Conservation (phyloP, 768 basidiomycete genomes). For the Mycena capillaripes region DNA sequence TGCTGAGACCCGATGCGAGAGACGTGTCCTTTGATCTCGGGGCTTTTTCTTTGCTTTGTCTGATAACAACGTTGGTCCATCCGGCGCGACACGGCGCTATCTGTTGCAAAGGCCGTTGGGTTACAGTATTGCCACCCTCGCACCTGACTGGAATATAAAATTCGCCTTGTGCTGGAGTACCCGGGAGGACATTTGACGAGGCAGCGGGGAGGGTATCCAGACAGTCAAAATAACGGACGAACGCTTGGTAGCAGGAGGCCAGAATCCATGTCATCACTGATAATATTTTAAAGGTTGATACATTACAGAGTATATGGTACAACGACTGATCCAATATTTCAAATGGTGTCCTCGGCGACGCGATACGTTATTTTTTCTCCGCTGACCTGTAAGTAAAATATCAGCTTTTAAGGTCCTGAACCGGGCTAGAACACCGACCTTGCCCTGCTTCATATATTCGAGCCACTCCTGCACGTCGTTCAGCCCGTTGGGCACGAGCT, state of each 20-base stretch:
- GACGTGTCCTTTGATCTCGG: conserved; percentile 67
- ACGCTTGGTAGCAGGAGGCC: too few species aligned
- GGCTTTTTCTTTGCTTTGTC: background rate
- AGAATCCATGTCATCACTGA: too few species aligned
- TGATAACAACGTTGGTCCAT: too few species aligned
- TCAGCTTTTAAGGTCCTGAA: background rate
- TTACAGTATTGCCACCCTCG: too few species aligned
- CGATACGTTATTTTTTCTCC: conserved; percentile 39
- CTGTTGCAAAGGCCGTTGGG: too few species aligned
- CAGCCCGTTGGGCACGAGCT: conserved; percentile 35
- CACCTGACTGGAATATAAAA: too few species aligned
- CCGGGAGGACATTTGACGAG: too few species aligned
- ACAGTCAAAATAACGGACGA: too few species aligned
- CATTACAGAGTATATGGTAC: background rate
- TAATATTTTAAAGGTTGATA: too few species aligned
- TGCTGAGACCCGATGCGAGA: conserved; percentile 85
- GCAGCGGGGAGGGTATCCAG: too few species aligned
- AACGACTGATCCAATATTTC: background rate
- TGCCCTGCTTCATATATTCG: conserved; percentile 38
- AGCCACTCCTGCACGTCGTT: conserved; percentile 34
- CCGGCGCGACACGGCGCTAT: too few species aligned
- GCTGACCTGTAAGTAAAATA: conserved; percentile 23
- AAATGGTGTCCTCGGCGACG: conserved; percentile 13
- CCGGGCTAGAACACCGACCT: conserved; percentile 8
- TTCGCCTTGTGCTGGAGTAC: too few species aligned